Evolutionary conservation across 495 filamentous ascomycete genomes (phyloP).

Genomic region (Annulohypoxylon maeteangense): DNA sequence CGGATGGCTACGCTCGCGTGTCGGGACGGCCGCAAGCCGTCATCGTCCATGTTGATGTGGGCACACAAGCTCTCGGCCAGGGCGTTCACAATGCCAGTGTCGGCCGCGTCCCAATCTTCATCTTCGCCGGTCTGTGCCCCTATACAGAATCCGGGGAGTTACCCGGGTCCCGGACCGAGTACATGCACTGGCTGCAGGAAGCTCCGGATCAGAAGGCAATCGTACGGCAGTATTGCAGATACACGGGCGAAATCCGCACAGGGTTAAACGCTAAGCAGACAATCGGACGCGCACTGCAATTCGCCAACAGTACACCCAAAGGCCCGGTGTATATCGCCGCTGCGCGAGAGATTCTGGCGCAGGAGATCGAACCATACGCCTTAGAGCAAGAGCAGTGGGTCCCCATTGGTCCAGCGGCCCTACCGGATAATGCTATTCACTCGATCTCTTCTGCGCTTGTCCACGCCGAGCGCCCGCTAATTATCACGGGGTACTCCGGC

Average conservation of each 20-base stretch:
- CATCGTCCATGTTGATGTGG: conserved; percentile 84
- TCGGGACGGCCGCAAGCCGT: conserved; percentile 78
- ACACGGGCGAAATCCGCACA: conserved; percentile 76
- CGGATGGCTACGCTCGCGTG: conserved; percentile 72
- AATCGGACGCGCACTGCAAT: conserved; percentile 77
- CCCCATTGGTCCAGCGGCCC: conserved; percentile 69
- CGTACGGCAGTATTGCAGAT: conserved; percentile 79
- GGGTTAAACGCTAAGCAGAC: conserved; percentile 84
- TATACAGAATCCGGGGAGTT: conserved; percentile 81
- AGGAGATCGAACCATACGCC: conserved; percentile 75
- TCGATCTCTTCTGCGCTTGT: conserved; percentile 68
- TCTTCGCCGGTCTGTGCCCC: conserved; percentile 80
- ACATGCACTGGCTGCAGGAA: conserved; percentile 87
- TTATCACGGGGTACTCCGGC: conserved; percentile 76
- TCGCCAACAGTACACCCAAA: conserved; percentile 75
- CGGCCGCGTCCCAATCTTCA: conserved; percentile 76
- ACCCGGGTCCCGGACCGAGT: conserved; percentile 77
- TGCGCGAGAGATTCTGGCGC: conserved; percentile 76
- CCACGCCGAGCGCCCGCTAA: conserved; percentile 70
- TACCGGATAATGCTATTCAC: conserved; percentile 67
- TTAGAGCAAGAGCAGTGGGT: conserved; percentile 71
- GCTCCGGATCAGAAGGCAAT: conserved; percentile 83
- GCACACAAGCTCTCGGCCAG: conserved; percentile 81
- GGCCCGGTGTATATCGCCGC: conserved; percentile 77
- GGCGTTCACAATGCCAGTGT: conserved; percentile 83